Conservation (phyloP, 176 grass and related monocot genomes). For the Zoysia japonica region DNA sequence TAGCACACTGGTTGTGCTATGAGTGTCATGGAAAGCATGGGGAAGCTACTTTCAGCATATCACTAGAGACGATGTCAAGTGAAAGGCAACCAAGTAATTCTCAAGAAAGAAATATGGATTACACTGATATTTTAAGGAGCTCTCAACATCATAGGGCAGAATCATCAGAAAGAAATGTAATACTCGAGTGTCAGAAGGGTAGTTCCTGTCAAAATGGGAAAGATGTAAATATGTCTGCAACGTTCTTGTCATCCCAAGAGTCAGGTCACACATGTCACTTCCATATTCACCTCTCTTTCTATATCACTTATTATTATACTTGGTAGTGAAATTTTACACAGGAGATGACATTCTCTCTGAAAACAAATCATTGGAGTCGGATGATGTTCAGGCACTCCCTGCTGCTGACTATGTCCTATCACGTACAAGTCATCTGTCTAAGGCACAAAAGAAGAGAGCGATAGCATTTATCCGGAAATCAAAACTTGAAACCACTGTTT, state of each 20-base stretch:
- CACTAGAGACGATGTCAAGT: too few relatives aligned
- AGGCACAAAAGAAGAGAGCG: conserved; percentile 21
- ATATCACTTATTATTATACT: neutral
- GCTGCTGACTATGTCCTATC: conserved; percentile 32
- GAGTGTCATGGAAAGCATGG: too few relatives aligned
- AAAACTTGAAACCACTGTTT: conserved; percentile 9
- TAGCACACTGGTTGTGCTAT: conserved; percentile 37
- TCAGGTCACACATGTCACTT: conserved; percentile 28
- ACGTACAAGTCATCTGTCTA: conserved; percentile 7
- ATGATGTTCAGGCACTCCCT: neutral
- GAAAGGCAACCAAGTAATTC: too few relatives aligned
- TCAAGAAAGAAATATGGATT: too few relatives aligned
- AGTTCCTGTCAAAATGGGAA: too few relatives aligned
- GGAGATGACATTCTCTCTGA: conserved; percentile 3
- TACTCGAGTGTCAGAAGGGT: too few relatives aligned
- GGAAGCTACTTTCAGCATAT: too few relatives aligned
- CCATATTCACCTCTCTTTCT: neutral
- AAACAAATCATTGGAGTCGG: neutral
- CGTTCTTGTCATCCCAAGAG: conserved; percentile 9
- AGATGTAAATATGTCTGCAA: neutral
- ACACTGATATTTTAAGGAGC: too few relatives aligned
- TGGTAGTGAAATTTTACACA: neutral
- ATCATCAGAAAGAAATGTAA: too few relatives aligned
- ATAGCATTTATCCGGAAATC: conserved; percentile 4
- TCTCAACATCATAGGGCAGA: too few relatives aligned